Evolutionary conservation across 805 yeast species (phyloP), one percentile per base, ranked within the genome.

Genomic region (Pichia californica): DNA sequence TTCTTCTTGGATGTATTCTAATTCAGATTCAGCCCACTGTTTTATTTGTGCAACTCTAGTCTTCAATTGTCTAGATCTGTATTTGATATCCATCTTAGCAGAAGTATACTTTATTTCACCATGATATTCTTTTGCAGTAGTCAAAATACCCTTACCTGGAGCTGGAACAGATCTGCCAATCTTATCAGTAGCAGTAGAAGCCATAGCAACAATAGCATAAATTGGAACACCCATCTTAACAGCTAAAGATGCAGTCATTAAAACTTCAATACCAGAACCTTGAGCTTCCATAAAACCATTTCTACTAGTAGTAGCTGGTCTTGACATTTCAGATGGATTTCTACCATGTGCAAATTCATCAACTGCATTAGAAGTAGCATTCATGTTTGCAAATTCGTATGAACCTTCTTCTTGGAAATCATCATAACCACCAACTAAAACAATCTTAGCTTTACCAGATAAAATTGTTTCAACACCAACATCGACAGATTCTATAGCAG

Each of bases 401-500:
- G 97, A 88, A 55, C 98, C 97, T 71, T 93, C 99, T 70, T 93
- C 99, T 69, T 88, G 96, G 91, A 93, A 89, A 62, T 93, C 99
- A 73, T 93, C 99, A 66, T 86, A 88, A 70, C 99, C 99, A 77
- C 99, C 99, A 57, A 91, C 97, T 59, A 93, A 74, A 68, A 93
- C 88, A 57, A 93, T 80, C 77, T 88, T 88, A 45, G 99, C 99
- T 69, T 89, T 88, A 55, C 96, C 96, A 39, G 88, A 72, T 56
- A 87, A 68, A 58, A 93, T 88, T 42, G 96, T 87, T 71, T 93
- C 99, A 53, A 84, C 78, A 79, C 97, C 99, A 58, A 79, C 77
- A 65, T 93, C 99, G 53, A 93, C 85, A 50, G 99, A 93, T 73
- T 93, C 99, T 49, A 93, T 84, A 44, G 99, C 93, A 53, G 99